A percentile compares a stretch with the other conserved stretches of the same genome.
These are phyloP conservation scores for Thelonectria olida DNA, from an alignment of 2,329 filamentous ascomycete genomes.

Conservation along the genomic window DNA sequence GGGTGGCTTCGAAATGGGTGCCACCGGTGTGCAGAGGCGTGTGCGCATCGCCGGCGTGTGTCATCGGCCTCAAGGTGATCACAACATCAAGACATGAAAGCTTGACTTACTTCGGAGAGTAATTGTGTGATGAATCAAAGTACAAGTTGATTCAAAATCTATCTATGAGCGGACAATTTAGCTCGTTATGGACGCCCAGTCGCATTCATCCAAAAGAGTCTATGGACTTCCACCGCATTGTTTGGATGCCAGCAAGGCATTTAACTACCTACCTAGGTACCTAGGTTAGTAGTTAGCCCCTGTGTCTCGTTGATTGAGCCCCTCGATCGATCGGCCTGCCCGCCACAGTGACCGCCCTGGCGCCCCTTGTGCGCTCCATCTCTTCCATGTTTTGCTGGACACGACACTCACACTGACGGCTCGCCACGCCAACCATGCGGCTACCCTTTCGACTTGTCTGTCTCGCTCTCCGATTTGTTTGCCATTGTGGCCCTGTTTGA, in stretches of 20 bases:
- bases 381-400: neutral
- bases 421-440: neutral
- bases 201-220: neutral
- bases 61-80: neutral
- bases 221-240: conserved; percentile 1
- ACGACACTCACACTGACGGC: neutral
- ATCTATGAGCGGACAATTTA: too few relatives aligned
- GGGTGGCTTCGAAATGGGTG: neutral
- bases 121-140: too few relatives aligned
- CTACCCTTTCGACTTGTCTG: neutral
- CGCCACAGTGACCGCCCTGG: conserved; percentile 2
- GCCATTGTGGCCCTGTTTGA: neutral
- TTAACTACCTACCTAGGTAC: too few relatives aligned
- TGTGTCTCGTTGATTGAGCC: neutral
- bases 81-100: conserved; percentile 2
- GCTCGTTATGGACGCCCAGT: neutral
- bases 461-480: neutral
- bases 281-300: too few relatives aligned
- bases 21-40: neutral
- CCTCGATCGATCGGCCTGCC: conserved; percentile 15
- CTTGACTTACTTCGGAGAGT: neutral
- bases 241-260: conserved; percentile 18
- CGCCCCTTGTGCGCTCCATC: neutral
- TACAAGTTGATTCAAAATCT: too few relatives aligned
- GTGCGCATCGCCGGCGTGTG: neutral